Base-by-base conservation (phyloP, 768 basidiomycete species). In the Trametes cingulata region DNA sequence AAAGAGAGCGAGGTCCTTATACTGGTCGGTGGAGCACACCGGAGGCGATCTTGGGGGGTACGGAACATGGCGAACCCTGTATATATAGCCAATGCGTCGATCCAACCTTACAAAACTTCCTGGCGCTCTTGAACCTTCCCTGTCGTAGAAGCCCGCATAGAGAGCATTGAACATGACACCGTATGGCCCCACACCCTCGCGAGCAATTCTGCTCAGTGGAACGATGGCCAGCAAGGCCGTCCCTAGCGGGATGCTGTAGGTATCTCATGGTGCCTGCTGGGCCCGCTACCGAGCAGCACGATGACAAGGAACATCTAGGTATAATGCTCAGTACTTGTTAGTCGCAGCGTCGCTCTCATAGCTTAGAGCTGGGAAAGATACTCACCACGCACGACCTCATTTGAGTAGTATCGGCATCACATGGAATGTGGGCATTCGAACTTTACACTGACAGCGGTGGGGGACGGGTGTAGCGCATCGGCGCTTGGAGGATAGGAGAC, bases 171-270 rank as follows among this genome's bases (percentile, higher is more conserved):
- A n/a, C 41, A 42, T 19, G 49, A 22, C 35, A 6, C 50, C 58
- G 45, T 42, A 59, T 59, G 51, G 49, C 4, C 58, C 27, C 41
- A 39, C 48, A 56, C 25, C 29, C n/a, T 14, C 37, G 40, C 41
- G 19, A 8, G 50, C 17, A 27, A 36, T 33, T 42, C 25, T 58
- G 57, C 49, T 42, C 50, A 14, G 40, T 20, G 39, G 37, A 39
- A 40, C 33, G 55, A 56, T 57, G 42, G 56, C 56, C 29, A 42
- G 37, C 14, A 40, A 25, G 22, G 15, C 20, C 42, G 20, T 36
- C 46, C n/a, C n/a, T n/a, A 20, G 35, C 29, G 45, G 1, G 47
- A 33, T 39, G 25, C 35, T 33, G 48, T 29, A 27, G 45, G 10
- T 10, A 33, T 33, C 29, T n/a, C n/a, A n/a, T n/a, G n/a, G 29